Conservation (phyloP, 768 basidiomycete genomes). For the Phylloporus rhodoxanthus region DNA sequence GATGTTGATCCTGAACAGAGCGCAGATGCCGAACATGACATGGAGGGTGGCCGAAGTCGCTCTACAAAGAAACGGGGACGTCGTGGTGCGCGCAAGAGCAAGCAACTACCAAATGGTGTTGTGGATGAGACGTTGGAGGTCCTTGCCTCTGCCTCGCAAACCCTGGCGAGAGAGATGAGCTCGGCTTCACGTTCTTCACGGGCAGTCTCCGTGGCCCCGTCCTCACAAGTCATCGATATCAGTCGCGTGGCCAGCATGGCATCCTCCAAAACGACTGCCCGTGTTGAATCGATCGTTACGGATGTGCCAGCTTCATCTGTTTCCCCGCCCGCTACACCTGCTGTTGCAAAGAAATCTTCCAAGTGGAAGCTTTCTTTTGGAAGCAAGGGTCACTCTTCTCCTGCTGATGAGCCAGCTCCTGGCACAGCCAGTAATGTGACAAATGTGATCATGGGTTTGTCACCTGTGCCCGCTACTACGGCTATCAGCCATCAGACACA, state of each 20-base stretch:
- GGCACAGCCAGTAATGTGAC: conserved; percentile 76
- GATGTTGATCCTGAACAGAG: conserved; percentile 17
- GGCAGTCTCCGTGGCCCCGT: conserved; percentile 10
- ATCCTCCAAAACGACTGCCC: conserved; percentile 37
- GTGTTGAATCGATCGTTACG: conserved; percentile 18
- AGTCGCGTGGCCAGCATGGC: conserved; percentile 19
- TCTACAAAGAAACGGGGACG: conserved; percentile 78
- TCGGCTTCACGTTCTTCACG: conserved; percentile 49
- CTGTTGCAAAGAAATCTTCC: conserved; percentile 67
- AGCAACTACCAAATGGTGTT: conserved; percentile 28
- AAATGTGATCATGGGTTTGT: conserved; percentile 60
- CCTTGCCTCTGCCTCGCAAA: conserved; percentile 75
- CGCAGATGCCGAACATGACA: conserved; percentile 24
- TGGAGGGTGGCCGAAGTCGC: conserved; percentile 37
- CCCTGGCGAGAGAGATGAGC: conserved; percentile 79
- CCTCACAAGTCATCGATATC: conserved; percentile 20
- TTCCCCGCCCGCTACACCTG: conserved; percentile 30
- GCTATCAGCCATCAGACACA: conserved; percentile 10
- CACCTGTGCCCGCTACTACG: conserved; percentile 13
- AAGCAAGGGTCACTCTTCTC: conserved; percentile 52
- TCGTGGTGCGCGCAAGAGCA: conserved; percentile 78
- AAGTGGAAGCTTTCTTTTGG: conserved; percentile 48
- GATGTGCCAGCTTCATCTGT: conserved; percentile 21
- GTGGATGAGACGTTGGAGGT: conserved; percentile 57
- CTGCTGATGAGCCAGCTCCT: conserved; percentile 36